Conservation (phyloP, 116 monocot genomes). For the Trichopus zeylanicus region DNA sequence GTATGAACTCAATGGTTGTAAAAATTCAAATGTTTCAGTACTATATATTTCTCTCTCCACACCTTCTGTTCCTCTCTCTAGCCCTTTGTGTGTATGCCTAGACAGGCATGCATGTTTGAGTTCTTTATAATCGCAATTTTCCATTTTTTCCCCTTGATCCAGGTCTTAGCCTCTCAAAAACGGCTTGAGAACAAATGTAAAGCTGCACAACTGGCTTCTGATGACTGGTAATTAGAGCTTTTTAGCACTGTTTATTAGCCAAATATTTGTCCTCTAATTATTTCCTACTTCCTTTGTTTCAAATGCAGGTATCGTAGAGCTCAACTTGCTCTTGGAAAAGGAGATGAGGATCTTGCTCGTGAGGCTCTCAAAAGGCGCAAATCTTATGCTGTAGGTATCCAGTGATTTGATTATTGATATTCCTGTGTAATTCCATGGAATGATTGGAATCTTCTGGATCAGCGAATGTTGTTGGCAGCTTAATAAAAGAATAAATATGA, state of each 20-base stretch:
- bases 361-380: constrained; percentile 96
- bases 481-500: no score
- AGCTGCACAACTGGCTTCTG: constrained; percentile 86
- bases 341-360: constrained; percentile 96
- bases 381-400: constrained; percentile 89
- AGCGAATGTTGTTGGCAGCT: no score
- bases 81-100: no score
- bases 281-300: background rate
- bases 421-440: no score
- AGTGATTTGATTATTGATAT: background rate
- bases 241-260: background rate
- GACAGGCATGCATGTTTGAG: no score
- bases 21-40: no score
- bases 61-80: no score
- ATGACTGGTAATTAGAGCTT: constrained; percentile 58
- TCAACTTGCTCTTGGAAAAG: constrained; percentile 93
- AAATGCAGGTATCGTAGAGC: constrained; percentile 76
- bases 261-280: background rate
- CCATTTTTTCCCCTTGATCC: background rate
- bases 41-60: no score
- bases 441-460: no score
- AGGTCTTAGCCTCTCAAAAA: constrained; percentile 97
- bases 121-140: no score
- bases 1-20: no score
- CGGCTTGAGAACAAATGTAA: constrained; percentile 91